Percentiles rank a stretch among this genome's conserved stretches.
phyloP scores from a whole-genome alignment of 1,284 basidiomycete species.

The Trichosporon sp. region DNA sequence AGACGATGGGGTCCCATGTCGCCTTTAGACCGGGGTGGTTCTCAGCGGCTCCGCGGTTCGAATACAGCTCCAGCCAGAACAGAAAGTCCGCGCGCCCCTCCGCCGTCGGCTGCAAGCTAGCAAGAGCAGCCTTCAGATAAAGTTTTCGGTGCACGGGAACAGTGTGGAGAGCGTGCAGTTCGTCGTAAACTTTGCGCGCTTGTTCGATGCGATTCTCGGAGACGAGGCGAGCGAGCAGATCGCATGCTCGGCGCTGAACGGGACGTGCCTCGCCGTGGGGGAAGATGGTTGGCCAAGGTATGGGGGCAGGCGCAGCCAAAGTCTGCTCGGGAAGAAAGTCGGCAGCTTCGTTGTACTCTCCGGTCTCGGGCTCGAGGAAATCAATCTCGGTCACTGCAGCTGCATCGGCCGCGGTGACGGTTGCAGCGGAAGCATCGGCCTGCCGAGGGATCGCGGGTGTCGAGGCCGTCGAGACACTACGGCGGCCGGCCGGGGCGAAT shows the following conservation, averaged over 20 bases:
- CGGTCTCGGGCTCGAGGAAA: slow-evolving; percentile 33
- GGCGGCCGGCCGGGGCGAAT: background rate
- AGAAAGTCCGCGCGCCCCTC: slow-evolving; percentile 22
- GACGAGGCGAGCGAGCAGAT: slow-evolving; percentile 31
- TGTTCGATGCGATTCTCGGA: slow-evolving; percentile 13
- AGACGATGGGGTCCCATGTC: slow-evolving; percentile 29
- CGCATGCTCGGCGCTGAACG: slow-evolving; percentile 21
- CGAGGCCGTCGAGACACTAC: slow-evolving; percentile 7
- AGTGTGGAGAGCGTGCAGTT: slow-evolving; percentile 26
- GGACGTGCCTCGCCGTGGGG: slow-evolving; percentile 8
- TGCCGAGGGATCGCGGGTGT: slow-evolving; percentile 1
- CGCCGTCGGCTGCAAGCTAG: background rate
- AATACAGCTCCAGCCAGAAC: slow-evolving; percentile 36
- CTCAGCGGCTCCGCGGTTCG: slow-evolving; percentile 31
- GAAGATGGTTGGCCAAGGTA: slow-evolving; percentile 40
- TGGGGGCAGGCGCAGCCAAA: slow-evolving; percentile 13
- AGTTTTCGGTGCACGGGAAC: slow-evolving; percentile 24
- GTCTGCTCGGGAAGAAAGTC: slow-evolving; percentile 23
- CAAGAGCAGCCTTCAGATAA: slow-evolving; percentile 30
- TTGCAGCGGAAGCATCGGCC: background rate
- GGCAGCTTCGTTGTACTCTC: slow-evolving; percentile 26
- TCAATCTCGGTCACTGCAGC: background rate
- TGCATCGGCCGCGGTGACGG: background rate
- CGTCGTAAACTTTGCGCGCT: slow-evolving; percentile 29
- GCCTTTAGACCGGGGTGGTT: slow-evolving; percentile 21